phyloP scores from a whole-genome alignment of 345 rosid genomes.

The Eucalyptus urophylla region DNA sequence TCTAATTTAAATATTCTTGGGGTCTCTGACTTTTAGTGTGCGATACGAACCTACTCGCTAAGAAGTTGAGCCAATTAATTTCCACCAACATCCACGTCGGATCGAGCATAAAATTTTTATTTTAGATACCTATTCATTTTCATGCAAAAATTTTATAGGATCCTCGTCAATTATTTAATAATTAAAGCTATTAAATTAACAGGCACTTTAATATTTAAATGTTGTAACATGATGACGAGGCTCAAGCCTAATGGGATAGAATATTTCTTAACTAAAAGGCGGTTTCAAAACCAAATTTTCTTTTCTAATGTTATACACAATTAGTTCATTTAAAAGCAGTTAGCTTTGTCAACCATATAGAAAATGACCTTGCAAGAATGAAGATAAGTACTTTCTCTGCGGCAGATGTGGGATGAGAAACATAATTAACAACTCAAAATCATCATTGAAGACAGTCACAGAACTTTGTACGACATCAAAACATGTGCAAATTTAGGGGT shows the following conservation, averaged over 20 bases:
- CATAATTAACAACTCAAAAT: neutral
- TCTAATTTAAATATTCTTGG: neutral
- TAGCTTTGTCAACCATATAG: neutral
- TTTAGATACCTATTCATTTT: neutral
- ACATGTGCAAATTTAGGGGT: neutral
- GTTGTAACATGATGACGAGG: neutral
- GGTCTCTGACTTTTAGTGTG: neutral
- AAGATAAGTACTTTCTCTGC: neutral
- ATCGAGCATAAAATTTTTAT: neutral
- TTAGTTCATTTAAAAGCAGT: neutral
- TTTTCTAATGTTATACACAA: neutral
- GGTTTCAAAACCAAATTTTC: neutral
- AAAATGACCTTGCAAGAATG: neutral
- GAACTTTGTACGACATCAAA: neutral
- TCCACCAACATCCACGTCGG: neutral
- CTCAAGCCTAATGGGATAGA: neutral
- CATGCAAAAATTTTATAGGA: neutral
- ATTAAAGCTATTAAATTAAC: neutral
- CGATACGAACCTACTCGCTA: neutral
- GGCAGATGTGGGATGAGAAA: neutral
- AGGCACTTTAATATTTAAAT: neutral
- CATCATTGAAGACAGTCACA: neutral
- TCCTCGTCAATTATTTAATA: neutral
- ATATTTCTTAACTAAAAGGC: neutral
- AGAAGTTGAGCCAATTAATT: neutral